These are phyloP conservation scores for Phellopilus nigrolimitatus DNA, from an alignment of 1,284 basidiomycete species.

Conservation along the genomic window DNA sequence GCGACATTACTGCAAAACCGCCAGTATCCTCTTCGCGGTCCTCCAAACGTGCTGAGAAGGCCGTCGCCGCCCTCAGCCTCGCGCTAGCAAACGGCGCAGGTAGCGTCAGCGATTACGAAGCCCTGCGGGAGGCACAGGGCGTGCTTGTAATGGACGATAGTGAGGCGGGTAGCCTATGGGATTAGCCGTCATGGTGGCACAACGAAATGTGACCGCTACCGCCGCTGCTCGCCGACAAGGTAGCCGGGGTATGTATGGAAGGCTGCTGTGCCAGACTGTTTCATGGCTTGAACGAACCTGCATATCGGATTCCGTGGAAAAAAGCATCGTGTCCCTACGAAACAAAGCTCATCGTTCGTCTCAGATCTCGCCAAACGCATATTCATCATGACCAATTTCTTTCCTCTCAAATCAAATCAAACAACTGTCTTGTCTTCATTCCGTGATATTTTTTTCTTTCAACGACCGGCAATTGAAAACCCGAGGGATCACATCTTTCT, in stretches of 20 bases:
- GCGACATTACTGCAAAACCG: background rate
- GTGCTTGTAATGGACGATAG: slow-evolving; percentile 37
- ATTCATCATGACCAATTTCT: too few species aligned
- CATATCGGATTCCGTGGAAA: background rate
- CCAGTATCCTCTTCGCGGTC: background rate
- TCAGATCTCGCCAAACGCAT: background rate
- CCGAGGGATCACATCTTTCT: background rate
- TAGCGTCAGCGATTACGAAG: slow-evolving; percentile 57
- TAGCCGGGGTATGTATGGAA: too few species aligned
- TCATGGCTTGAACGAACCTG: background rate
- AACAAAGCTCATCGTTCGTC: too few species aligned
- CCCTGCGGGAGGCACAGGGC: slow-evolving; percentile 42
- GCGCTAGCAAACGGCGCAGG: slow-evolving; percentile 69
- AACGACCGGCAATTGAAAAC: background rate
- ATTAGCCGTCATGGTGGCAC: too few species aligned
- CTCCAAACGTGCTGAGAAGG: slow-evolving; percentile 24
- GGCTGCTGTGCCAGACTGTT: background rate
- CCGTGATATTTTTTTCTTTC: too few species aligned
- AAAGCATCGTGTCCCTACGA: background rate
- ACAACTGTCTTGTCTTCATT: too few species aligned
- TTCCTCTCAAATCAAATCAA: too few species aligned
- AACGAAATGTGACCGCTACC: too few species aligned
- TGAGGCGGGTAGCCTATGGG: slow-evolving; percentile 62
- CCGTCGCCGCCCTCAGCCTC: slow-evolving; percentile 55
- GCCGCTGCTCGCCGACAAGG: too few species aligned